Conservation (phyloP, 1,284 basidiomycete species). For the Trametes pubescens region DNA sequence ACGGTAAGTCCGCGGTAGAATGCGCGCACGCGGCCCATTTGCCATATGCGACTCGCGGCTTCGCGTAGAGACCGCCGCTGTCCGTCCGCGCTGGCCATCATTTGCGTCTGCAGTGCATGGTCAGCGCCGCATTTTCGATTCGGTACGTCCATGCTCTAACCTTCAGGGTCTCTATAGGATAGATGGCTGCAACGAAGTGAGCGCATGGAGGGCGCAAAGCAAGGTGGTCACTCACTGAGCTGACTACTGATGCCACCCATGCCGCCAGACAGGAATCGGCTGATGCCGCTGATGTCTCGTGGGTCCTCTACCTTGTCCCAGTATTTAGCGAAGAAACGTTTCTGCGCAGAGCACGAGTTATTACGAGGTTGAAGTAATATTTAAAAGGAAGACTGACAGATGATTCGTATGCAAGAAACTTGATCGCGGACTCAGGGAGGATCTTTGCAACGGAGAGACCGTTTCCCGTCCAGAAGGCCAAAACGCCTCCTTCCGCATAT, state of each 20-base stretch:
- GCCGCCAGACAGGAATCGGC: constrained; percentile 95
- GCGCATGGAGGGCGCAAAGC: constrained; percentile 16
- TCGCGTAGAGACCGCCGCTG: constrained; percentile 67
- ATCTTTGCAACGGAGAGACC: constrained; percentile 90
- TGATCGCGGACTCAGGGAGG: constrained; percentile 97
- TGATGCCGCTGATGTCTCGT: constrained; percentile 89
- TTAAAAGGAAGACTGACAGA: constrained; percentile 61
- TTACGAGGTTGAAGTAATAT: constrained; percentile 7
- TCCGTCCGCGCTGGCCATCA: constrained; percentile 85
- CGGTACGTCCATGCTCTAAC: constrained; percentile 45
- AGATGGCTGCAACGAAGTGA: constrained; percentile 68
- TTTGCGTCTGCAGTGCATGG: constrained; percentile 73
- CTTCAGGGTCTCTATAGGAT: constrained; percentile 90
- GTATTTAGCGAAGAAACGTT: constrained; percentile 93
- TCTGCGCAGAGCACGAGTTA: constrained; percentile 54
- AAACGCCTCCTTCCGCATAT: constrained; percentile 87
- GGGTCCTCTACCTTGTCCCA: constrained; percentile 92
- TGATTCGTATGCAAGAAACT: constrained; percentile 96
- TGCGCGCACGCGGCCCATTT: constrained; percentile 81
- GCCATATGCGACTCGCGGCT: constrained; percentile 76
- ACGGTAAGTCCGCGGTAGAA: constrained; percentile 95
- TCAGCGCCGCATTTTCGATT: constrained; percentile 5
- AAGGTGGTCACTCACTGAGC: constrained; percentile 66
- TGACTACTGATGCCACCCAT: constrained; percentile 96
- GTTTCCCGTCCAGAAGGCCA: constrained; percentile 94